Percentiles rank a stretch among this genome's conserved stretches.
Conservation (phyloP, 345 rosid species). For the Syzygium jambos region DNA sequence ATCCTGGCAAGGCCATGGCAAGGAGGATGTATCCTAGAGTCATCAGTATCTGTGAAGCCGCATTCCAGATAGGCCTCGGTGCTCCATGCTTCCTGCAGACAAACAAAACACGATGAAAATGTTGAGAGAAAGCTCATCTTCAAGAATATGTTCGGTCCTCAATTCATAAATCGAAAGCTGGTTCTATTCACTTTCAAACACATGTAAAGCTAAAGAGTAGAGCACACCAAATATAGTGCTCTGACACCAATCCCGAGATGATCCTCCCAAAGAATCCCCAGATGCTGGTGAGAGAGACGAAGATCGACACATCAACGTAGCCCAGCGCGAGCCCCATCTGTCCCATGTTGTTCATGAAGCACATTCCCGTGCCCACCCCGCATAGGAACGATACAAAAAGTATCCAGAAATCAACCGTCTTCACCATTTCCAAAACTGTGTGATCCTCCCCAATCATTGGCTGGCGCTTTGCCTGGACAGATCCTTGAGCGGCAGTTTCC, state of each 20-base stretch:
- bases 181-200: background rate
- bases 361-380: background rate
- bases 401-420: background rate
- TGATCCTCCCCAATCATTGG: background rate
- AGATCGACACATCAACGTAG: constrained; percentile 33
- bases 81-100: constrained; percentile 28
- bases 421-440: background rate
- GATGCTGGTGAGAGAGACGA: constrained; percentile 50
- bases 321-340: constrained; percentile 59
- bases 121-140: background rate
- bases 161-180: background rate
- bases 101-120: background rate
- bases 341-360: constrained; percentile 48
- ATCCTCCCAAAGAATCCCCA: constrained; percentile 60
- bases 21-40: constrained; percentile 28
- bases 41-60: constrained; percentile 41
- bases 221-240: constrained; percentile 26
- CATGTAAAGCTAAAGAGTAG: background rate
- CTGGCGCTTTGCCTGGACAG: background rate
- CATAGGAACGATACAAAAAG: background rate
- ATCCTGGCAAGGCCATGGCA: constrained; percentile 53
- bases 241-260: constrained; percentile 37
- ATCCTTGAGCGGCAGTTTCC: background rate
- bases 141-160: background rate
- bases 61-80: constrained; percentile 49